A percentile compares a stretch with the other conserved stretches of the same genome.
phyloP scores from a whole-genome alignment of 208 protist genomes.

The Trypanosoma platydactyli region DNA sequence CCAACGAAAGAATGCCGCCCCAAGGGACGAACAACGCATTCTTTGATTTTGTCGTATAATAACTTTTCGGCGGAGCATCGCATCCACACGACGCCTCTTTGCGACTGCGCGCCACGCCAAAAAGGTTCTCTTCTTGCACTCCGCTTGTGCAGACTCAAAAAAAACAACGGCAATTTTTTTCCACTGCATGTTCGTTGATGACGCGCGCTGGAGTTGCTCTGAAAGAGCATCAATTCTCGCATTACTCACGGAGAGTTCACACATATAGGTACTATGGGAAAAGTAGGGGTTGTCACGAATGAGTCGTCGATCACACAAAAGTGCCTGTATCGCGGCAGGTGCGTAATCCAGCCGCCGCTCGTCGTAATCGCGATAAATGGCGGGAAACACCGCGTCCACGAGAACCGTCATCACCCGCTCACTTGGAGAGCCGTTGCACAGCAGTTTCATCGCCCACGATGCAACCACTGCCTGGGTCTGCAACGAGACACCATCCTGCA shows the following conservation, averaged over 20 bases:
- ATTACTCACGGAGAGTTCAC: constrained; percentile 50
- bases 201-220: constrained; percentile 35
- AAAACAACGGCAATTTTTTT: constrained; percentile 39
- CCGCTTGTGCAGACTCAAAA: constrained; percentile 28
- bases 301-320: constrained; percentile 47
- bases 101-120: constrained; percentile 54
- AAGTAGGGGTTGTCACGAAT: constrained; percentile 78
- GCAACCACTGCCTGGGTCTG: constrained; percentile 53
- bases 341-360: constrained; percentile 35
- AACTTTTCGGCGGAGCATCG: constrained; percentile 41
- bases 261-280: constrained; percentile 80
- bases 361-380: constrained; percentile 74
- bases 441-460: constrained; percentile 73
- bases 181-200: constrained; percentile 48
- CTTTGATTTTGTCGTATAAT: constrained; percentile 33
- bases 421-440: constrained; percentile 34
- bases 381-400: constrained; percentile 60
- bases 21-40: constrained; percentile 32
- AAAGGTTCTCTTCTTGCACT: constrained; percentile 37
- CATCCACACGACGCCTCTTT: constrained; percentile 34
- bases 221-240: constrained; percentile 33
- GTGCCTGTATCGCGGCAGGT: constrained; percentile 53
- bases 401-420: constrained; percentile 40
- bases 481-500: constrained; percentile 27
- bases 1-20: constrained; percentile 68